Evolutionary conservation across 78 protist species (phyloP).

Genomic region (Monosiga brevicollis): DNA sequence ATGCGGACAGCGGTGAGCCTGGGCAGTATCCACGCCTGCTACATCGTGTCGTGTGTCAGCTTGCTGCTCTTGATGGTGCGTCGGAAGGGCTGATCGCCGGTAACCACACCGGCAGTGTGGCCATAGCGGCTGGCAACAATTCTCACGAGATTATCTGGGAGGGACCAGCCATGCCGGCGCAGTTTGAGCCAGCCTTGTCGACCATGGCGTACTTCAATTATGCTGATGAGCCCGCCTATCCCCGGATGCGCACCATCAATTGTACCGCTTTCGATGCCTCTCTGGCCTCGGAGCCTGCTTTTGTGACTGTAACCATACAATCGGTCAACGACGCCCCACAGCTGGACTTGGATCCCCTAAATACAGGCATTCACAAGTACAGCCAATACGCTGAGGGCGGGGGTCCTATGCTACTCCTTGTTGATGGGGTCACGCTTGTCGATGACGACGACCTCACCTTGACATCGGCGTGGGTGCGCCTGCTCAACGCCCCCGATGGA

Average conservation of each 20-base stretch:
- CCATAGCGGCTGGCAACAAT: background rate
- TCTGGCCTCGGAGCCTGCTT: background rate
- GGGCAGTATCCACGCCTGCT: no score
- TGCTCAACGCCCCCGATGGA: background rate
- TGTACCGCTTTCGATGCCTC: background rate
- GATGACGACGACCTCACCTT: background rate
- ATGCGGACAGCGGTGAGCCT: background rate
- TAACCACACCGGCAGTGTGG: background rate
- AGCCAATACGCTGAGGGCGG: background rate
- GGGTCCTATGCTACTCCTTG: background rate
- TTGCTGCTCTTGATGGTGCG: no score
- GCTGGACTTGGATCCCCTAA: background rate
- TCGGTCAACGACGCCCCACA: background rate
- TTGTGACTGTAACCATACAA: background rate
- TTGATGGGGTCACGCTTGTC: background rate
- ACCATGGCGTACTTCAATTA: background rate
- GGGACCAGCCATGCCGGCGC: background rate
- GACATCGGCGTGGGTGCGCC: background rate
- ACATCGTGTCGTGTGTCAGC: no score
- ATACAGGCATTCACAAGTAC: background rate
- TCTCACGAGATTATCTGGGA: background rate
- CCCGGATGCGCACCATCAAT: background rate
- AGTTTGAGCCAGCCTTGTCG: background rate
- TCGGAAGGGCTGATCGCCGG: no score
- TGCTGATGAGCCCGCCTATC: background rate